phyloP scores from a whole-genome alignment of 371 early-diverging fungal species.

The Mortierella sp. region DNA sequence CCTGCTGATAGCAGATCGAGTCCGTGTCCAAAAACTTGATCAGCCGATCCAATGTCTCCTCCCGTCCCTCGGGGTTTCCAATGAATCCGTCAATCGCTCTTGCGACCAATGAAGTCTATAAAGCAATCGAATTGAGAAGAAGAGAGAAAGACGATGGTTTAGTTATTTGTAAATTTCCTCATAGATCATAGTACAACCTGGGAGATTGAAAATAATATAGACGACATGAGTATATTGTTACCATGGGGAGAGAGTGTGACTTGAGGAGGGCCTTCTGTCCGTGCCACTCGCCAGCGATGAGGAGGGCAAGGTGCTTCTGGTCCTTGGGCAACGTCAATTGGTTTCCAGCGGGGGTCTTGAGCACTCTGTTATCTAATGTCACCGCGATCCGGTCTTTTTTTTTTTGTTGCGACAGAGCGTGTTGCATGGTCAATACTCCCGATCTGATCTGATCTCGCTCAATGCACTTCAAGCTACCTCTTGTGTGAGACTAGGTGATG shows the following conservation, averaged over 20 bases:
- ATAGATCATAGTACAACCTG: no score
- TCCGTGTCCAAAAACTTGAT: conserved; percentile 90
- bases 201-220: not conserved
- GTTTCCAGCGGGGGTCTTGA: conserved; percentile 89
- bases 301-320: conserved; percentile 77
- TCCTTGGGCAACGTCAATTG: conserved; percentile 70
- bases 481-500: not conserved
- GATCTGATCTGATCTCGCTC: no score
- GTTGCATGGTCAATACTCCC: no score
- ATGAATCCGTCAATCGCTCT: conserved; percentile 85
- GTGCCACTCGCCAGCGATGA: conserved; percentile 96
- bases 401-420: not conserved
- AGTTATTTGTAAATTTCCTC: no score
- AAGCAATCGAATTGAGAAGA: not conserved
- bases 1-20: conserved; percentile 88
- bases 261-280: conserved; percentile 82
- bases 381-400: conserved; percentile 69
- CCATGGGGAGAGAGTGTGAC: conserved; percentile 90
- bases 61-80: conserved; percentile 62
- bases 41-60: conserved; percentile 80
- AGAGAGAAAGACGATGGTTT: no score
- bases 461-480: no score
- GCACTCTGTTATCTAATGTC: conserved; percentile 81
- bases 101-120: conserved; percentile 87
- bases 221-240: conserved; percentile 30